These are phyloP conservation scores for Auricularia auricula-judae DNA, from an alignment of 768 basidiomycete genomes.

Conservation along the genomic window DNA sequence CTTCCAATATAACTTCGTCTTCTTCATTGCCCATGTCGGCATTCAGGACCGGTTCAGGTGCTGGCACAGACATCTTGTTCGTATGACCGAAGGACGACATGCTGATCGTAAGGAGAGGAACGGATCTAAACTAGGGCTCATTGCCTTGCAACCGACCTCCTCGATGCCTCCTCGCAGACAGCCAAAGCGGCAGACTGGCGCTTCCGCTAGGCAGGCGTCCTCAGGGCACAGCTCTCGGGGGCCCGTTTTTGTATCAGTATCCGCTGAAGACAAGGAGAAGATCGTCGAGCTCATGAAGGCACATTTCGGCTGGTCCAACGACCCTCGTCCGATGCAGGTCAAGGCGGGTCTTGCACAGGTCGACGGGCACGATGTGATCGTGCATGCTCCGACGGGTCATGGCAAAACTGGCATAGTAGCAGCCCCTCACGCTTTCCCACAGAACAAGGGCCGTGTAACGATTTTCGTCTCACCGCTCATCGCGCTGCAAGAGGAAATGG, in stretches of 20 bases:
- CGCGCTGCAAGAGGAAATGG: constrained; percentile 28
- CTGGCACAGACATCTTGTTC: too few species aligned
- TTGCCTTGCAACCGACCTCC: too few species aligned
- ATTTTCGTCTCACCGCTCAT: constrained; percentile 29
- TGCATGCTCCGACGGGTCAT: constrained; percentile 26
- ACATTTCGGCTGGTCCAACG: constrained; percentile 15
- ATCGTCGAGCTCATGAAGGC: constrained; percentile 10
- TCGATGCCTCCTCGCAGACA: too few species aligned
- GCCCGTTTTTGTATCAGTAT: not conserved
- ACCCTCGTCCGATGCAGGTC: constrained; percentile 19
- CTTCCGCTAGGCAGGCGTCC: not conserved
- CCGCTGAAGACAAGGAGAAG: constrained; percentile 8
- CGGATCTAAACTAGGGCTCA: too few species aligned
- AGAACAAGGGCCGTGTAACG: constrained; percentile 20
- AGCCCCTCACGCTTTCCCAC: constrained; percentile 22
- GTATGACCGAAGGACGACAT: too few species aligned
- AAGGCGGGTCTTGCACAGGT: constrained; percentile 21
- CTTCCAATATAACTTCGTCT: too few species aligned
- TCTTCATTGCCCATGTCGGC: too few species aligned
- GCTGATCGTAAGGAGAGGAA: too few species aligned
- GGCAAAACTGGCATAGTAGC: constrained; percentile 31
- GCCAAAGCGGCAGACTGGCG: too few species aligned
- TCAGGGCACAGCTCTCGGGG: constrained; percentile 1
- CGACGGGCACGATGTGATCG: constrained; percentile 19
- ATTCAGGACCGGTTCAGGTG: too few species aligned